These are phyloP conservation scores for Fomitopsis palustris DNA, from an alignment of 1,284 basidiomycete species.

Conservation along the genomic window DNA sequence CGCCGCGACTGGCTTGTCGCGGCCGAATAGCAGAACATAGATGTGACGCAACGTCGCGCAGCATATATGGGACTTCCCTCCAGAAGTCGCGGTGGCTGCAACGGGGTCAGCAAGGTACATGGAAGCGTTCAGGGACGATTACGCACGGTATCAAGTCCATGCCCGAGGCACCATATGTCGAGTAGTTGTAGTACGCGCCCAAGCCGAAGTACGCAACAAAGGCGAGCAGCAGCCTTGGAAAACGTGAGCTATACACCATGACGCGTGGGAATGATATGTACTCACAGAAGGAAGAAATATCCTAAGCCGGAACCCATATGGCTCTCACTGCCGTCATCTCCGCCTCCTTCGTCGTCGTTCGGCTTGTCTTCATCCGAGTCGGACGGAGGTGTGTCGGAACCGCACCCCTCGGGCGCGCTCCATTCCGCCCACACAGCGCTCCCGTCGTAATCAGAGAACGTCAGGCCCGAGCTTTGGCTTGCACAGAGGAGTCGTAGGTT, in stretches of 20 bases:
- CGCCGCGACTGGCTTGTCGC: conserved; percentile 58
- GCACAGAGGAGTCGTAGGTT: conserved; percentile 60
- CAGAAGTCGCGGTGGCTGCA: conserved; percentile 82
- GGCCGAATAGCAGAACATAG: conserved; percentile 69
- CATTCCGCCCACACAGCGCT: conserved; percentile 55
- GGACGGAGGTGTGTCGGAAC: conserved; percentile 29
- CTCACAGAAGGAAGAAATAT: conserved; percentile 82
- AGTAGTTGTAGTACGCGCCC: conserved; percentile 82
- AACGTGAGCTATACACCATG: neutral
- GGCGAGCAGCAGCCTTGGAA: conserved; percentile 59
- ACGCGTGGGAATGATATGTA: conserved; percentile 10
- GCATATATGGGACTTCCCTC: conserved; percentile 82
- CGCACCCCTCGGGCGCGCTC: conserved; percentile 52
- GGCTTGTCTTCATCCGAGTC: conserved; percentile 30
- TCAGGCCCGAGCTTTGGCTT: conserved; percentile 40
- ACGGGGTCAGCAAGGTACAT: conserved; percentile 5
- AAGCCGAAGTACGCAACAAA: conserved; percentile 67
- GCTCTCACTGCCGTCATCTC: conserved; percentile 30
- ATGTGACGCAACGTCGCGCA: conserved; percentile 72
- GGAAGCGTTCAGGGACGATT: conserved; percentile 6
- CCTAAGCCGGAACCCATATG: conserved; percentile 70
- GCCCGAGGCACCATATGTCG: conserved; percentile 77
- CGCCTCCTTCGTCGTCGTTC: conserved; percentile 29
- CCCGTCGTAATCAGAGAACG: conserved; percentile 59
- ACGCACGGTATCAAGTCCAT: conserved; percentile 77